A percentile compares a stretch with the other conserved stretches of the same genome.
These are phyloP conservation scores for Pulveroboletus frians DNA, from an alignment of 768 basidiomycete species.

Conservation along the genomic window DNA sequence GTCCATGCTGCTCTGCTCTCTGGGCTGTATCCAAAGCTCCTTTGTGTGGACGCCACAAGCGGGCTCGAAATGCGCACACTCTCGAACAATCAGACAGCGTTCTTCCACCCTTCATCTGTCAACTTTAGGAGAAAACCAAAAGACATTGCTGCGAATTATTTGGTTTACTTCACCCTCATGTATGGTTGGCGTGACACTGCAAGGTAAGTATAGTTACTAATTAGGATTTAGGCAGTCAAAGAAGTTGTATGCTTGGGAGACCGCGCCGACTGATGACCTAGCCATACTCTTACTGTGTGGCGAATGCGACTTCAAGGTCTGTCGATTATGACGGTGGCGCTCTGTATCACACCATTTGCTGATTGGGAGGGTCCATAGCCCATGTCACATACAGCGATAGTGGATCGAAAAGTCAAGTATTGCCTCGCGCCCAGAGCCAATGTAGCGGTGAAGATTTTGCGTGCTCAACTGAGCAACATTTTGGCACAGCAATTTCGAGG, in stretches of 20 bases:
- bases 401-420: slow-evolving; percentile 86
- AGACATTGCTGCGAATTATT: slow-evolving; percentile 70
- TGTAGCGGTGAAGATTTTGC: slow-evolving; percentile 76
- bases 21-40: slow-evolving; percentile 87
- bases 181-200: slow-evolving; percentile 28
- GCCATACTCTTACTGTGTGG: slow-evolving; percentile 82
- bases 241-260: slow-evolving; percentile 91
- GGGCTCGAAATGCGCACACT: slow-evolving; percentile 68
- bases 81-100: slow-evolving; percentile 70
- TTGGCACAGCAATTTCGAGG: slow-evolving; percentile 66
- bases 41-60: slow-evolving; percentile 56
- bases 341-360: not conserved
- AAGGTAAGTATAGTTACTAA: slow-evolving; percentile 2
- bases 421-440: slow-evolving; percentile 63
- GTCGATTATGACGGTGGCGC: slow-evolving; percentile 7
- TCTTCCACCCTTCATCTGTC: slow-evolving; percentile 88
- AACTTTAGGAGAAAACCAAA: slow-evolving; percentile 68
- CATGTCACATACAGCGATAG: slow-evolving; percentile 58
- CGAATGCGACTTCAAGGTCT: slow-evolving; percentile 83
- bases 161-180: slow-evolving; percentile 89
- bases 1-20: slow-evolving; percentile 80
- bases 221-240: slow-evolving; percentile 73
- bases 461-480: slow-evolving; percentile 53
- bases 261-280: slow-evolving; percentile 80
- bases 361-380: slow-evolving; percentile 41